Evolutionary conservation across 2,329 filamentous ascomycete species (phyloP), one percentile per base, ranked within the genome.

Genomic region (Sphaerulina vaccinii): DNA sequence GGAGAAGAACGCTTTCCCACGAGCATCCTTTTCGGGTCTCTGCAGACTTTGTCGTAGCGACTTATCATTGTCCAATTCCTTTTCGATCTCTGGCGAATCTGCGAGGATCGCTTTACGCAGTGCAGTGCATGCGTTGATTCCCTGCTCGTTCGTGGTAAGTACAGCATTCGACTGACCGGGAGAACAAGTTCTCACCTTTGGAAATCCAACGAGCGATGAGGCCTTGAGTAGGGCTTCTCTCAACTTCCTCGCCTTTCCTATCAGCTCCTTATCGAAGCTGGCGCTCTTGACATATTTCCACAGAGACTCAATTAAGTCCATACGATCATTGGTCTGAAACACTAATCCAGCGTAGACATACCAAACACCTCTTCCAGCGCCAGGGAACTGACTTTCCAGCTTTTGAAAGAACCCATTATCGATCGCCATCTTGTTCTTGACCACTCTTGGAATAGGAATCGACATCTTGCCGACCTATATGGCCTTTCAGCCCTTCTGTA

Each of bases 321-420:
- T 60, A n/a, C 46, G 55, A 42, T 60, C 55, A 21, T 56, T 58
- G 23, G 43, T 48, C 32, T 60, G 57, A 27, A 60, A 54, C 3
- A 60, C 49, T 8, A 56, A 18, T 5, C 43, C 50, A 1, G 55
- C 55, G 21, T 58, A 60, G 27, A 54, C 44, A 19, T 50, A 60
- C 57, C 57, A 60, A 16, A 42, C 44, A 11, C 43, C 18, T 35
- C 42, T 45, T 15, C 42, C 42, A 2, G 41, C 45, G 32, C 43
- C 55, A 16, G 51, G 52, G 23, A 52, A 59, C 2, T 41, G 29
- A 7, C 18, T 40, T 36, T 56, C 55, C n/a, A 59, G 55, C 27
- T 50, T 44, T 6, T 49, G 36, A 24, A 59, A 55, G 40, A 59
- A 59, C 11, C 45, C 49, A n/a, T 42, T 40, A 23, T 53, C 38